Evolutionary conservation across 148 eudicot species (phyloP), one percentile per base, ranked within the genome.

Genomic region (Agrostemma githago): DNA sequence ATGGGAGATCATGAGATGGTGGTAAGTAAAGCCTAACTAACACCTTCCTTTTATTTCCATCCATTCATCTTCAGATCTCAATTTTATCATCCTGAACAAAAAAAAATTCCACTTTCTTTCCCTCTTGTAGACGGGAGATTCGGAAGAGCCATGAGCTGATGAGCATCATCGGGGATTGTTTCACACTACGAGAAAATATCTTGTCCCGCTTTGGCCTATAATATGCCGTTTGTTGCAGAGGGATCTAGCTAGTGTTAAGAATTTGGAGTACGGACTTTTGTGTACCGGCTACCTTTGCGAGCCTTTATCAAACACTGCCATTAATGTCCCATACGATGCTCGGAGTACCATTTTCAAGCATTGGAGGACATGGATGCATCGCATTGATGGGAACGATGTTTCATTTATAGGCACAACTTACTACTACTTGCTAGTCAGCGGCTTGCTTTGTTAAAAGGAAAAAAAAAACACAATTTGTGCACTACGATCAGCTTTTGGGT

Each of bases 1-100:
- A 88, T 89, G 90, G 95, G 86, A 15, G 98, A 93, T 74, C 91
- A 93, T 80, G 98, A 91, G 78, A 84, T 88, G 93, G 60, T 91
- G 84, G 98, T 89, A 88, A 82, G 98, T 89, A 85, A 85, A 80
- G 81, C 72, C 77, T 26, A 26, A 26, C 34, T 34, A 43, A 34
- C 70, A 39, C 6, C 48, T 11, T 5, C 37, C 2, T 4, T 4
- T 42, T 9, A 43, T n/a, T 67, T 67, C 44, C 10, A 4, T 59
- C 14, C 2, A 37, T 11, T 8, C 2, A 0, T 66, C 51, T 66
- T 7, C 42, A 17, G 4, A 66, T 41, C 48, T 66, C 3, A 4
- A 37, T 14, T 66, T 4, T 39, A 3, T n/a, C 6, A 53, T n/a
- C n/a, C n/a, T n/a, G n/a, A n/a, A n/a, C n/a, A n/a, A n/a, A n/a